phyloP scores from a whole-genome alignment of 495 filamentous ascomycete species.

The Penicillium simplicissimum region DNA sequence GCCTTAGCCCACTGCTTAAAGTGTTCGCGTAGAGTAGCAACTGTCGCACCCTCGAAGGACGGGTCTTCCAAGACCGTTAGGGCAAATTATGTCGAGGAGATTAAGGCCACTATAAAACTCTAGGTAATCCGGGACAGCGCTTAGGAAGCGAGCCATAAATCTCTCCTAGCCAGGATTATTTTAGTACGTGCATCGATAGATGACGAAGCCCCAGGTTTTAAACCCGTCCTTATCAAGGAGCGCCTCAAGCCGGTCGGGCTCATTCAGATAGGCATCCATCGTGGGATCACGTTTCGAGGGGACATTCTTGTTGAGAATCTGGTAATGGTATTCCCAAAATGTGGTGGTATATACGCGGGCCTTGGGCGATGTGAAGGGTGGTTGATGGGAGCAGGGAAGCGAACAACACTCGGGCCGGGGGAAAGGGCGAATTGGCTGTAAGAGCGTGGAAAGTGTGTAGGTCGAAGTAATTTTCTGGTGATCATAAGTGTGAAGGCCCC shows the following conservation, averaged over 20 bases:
- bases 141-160: not conserved
- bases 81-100: constrained; percentile 29
- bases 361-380: not conserved
- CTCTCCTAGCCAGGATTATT: constrained; percentile 13
- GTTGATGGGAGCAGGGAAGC: not conserved
- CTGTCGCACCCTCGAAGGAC: constrained; percentile 30
- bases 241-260: constrained; percentile 26
- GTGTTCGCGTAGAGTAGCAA: constrained; percentile 26
- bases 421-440: not conserved
- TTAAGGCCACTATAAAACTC: constrained; percentile 14
- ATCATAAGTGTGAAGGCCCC: not conserved
- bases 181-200: constrained; percentile 37
- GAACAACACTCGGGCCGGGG: not conserved
- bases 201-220: constrained; percentile 32
- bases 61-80: constrained; percentile 32
- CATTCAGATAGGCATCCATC: constrained; percentile 5
- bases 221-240: constrained; percentile 21
- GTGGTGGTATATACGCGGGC: not conserved
- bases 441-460: not conserved
- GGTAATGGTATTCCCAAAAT: not conserved
- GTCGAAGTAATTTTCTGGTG: not conserved
- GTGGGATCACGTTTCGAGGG: not conserved
- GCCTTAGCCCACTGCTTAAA: constrained; percentile 22
- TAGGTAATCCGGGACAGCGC: not conserved
- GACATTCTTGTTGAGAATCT: not conserved